phyloP scores from a whole-genome alignment of 176 grass and related monocot genomes.

The Aegilops speltoides region DNA sequence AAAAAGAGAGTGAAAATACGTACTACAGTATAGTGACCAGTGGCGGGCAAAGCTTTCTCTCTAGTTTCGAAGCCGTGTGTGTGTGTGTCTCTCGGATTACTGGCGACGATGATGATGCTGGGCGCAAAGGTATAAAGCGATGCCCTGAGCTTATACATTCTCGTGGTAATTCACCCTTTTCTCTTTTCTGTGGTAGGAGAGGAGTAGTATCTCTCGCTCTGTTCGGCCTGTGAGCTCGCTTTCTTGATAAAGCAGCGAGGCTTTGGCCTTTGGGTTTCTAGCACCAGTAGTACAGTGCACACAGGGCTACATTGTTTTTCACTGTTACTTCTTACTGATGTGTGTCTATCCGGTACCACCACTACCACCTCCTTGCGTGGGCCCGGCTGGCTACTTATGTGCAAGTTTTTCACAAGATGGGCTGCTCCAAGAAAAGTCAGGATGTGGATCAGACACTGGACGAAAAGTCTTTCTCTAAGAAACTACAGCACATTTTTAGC shows the following conservation, averaged over 20 bases:
- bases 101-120: neutral
- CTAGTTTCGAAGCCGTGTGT: conserved; percentile 28
- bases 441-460: neutral
- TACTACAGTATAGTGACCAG: neutral
- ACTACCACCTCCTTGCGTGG: neutral
- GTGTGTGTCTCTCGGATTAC: neutral
- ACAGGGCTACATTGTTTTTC: neutral
- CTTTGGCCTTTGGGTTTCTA: conserved; percentile 17
- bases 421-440: neutral
- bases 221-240: conserved; percentile 26
- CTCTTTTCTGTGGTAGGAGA: neutral
- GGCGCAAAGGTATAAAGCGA: conserved; percentile 2
- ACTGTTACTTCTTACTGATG: neutral
- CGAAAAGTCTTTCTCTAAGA: neutral
- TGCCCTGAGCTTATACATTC: neutral
- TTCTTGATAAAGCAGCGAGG: conserved; percentile 31
- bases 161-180: conserved; percentile 18
- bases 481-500: too few species aligned
- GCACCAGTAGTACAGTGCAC: neutral
- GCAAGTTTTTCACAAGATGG: neutral
- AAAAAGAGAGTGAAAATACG: neutral
- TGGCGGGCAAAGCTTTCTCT: neutral
- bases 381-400: neutral
- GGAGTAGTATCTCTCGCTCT: neutral
- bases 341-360: neutral